Evolutionary conservation across 768 basidiomycete species (phyloP).

Genomic region (Termitomyces sp.): DNA sequence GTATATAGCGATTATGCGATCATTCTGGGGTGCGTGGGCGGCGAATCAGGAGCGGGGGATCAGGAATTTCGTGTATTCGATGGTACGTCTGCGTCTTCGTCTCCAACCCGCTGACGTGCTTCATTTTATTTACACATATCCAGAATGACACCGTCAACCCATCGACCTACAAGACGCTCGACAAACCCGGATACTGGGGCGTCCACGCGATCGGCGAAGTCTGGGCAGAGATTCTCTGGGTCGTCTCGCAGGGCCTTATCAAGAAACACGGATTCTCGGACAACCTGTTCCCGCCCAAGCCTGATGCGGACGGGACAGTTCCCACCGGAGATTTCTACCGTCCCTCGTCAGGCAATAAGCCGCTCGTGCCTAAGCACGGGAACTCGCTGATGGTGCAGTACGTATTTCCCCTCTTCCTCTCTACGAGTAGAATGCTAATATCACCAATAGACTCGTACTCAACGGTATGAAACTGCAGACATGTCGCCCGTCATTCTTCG

Average conservation of each 20-base stretch:
- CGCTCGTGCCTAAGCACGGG: slow-evolving; percentile 84
- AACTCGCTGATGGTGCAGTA: slow-evolving; percentile 80
- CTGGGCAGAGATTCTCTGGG: slow-evolving; percentile 91
- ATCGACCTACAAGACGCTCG: slow-evolving; percentile 90
- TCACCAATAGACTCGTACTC: slow-evolving; percentile 58
- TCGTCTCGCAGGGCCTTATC: slow-evolving; percentile 71
- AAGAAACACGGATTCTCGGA: slow-evolving; percentile 78
- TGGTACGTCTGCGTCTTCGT: slow-evolving; percentile 32
- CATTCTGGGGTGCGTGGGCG: slow-evolving; percentile 98
- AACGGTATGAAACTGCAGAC: slow-evolving; percentile 95
- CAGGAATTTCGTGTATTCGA: slow-evolving; percentile 84
- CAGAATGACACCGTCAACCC: slow-evolving; percentile 75
- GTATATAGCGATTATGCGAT: slow-evolving; percentile 80
- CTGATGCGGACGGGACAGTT: slow-evolving; percentile 58
- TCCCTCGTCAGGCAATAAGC: slow-evolving; percentile 41
- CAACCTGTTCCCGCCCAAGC: slow-evolving; percentile 77
- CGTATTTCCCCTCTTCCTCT: slow-evolving; percentile 20
- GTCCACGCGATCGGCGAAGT: slow-evolving; percentile 93
- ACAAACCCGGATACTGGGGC: slow-evolving; percentile 92
- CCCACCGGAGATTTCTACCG: slow-evolving; percentile 78
- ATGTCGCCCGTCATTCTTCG: slow-evolving; percentile 88
- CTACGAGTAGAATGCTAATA: too few species aligned
- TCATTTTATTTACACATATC: not conserved
- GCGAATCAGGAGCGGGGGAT: slow-evolving; percentile 76
- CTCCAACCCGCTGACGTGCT: not conserved